Base-by-base conservation (phyloP, 2,329 filamentous ascomycete genomes). In the Plenodomus biglobosus region DNA sequence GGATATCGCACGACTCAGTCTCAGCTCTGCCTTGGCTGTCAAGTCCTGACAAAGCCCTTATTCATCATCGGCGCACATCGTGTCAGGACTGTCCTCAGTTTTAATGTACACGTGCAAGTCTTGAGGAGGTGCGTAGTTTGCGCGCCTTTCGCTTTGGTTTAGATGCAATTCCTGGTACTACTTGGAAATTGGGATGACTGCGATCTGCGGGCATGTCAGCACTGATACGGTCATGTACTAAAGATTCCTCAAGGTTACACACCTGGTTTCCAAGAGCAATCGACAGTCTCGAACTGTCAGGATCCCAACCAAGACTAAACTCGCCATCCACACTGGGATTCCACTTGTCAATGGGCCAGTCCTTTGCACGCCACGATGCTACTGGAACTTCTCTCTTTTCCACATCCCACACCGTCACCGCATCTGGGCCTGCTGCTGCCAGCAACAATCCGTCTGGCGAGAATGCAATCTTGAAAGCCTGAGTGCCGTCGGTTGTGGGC, bases 381-480 rank as follows among this genome's bases (percentile, higher is more conserved):
- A 71, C 58, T 11, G 69, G 66, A 8, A 64, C 59, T 6, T 71
- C 68, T 22, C 65, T 58, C 40, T 63, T 65, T 30, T 68, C 65
- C 2, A 70, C 48, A 41, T 70, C 62, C 76, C 76, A 79, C n/a
- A 79, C 64, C 5, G 73, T 73, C 10, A 78, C 68, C 6, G 71
- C 64, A 48, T 77, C 73, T 6, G 67, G 68, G 2, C 74, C 73
- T 7, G 71, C 75, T 16, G 74, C 72, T 8, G 77, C 77, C 7
- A 79, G 59, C 24, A 75, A 62, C 3, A 52, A 54, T 10, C 75
- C 74, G 42, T 74, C 66, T 2, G 75, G 73, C 1, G 75, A 76
- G 63, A 76, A 79, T 1, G 74, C 66, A 4, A 77, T 59, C 18
- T 73, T 72, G 32, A 73, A 64, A 0, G 71, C 73, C 21, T 72